Evolutionary conservation across 805 yeast species (phyloP), one percentile per base, ranked within the genome.

Genomic region (Scheffersomyces coipomensis): DNA sequence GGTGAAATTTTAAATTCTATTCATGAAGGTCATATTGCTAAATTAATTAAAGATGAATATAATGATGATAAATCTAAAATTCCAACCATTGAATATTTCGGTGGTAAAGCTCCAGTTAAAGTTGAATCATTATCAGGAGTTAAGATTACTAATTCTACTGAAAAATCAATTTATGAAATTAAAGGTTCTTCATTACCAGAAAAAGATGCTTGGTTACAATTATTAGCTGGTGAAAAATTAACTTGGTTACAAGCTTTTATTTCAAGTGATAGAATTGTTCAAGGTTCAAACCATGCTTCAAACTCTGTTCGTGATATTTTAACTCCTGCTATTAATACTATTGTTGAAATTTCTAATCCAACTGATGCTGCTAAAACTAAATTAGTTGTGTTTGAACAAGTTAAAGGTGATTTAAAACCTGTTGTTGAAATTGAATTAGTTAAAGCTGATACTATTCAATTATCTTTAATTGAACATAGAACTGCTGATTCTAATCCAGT

Each of bases 201-300:
- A 5, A 46, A 55, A 33, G 42, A 46, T 13, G 68, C 69, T 39
- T 93, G 99, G 99, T 79, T 86, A 56, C 68, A 79, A 39, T 69
- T 83, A 43, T 73, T 93, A 51, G 96, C 96, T 40, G 98, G 98
- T 47, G 59, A 75, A 38, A 59, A 73, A 44, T 78, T 79, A 56
- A 79, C 78, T 63, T 93, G 99, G 99, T 81, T 95, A 68, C 85
- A 84, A 53, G 97, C 98, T 23, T 81, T 93, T 64, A 72, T 93
- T 48, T 72, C 90, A 18, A 75, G 91, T 49, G 75, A 79, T 40
- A 81, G 87, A 62, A 73, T 88, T 58, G 93, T 89, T 43, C 98
- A 93, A 71, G 96, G 87, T 41, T 72, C 79, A 49, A 80, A 83
- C 68, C 90, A 84, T 55, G 83, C 80, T 47, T 59, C 79, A 29